Conservation (phyloP, 495 filamentous ascomycete genomes). For the Astrothelium macrocarpum region DNA sequence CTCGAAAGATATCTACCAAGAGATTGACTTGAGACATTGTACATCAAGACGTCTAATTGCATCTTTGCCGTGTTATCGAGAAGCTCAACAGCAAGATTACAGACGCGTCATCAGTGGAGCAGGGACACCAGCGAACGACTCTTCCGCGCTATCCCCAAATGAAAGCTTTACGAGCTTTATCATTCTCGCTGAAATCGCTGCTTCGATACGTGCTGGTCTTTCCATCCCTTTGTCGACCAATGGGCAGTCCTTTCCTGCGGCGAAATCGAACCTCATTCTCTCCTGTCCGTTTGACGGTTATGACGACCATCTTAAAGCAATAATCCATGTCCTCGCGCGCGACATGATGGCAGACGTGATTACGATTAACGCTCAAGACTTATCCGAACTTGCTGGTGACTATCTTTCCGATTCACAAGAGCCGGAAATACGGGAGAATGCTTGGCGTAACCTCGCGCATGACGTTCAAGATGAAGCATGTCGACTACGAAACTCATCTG, state of each 20-base stretch:
- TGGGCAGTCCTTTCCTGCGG: slow-evolving; percentile 35
- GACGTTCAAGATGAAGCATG: slow-evolving; percentile 16
- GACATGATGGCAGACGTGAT: slow-evolving; percentile 65
- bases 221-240: neutral
- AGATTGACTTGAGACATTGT: slow-evolving; percentile 14
- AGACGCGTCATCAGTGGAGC: neutral
- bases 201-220: slow-evolving; percentile 10
- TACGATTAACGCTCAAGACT: slow-evolving; percentile 64
- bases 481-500: slow-evolving; percentile 4
- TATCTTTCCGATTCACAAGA: slow-evolving; percentile 55
- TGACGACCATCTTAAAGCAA: slow-evolving; percentile 45
- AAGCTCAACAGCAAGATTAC: neutral
- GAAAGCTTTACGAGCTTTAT: neutral
- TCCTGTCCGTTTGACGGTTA: slow-evolving; percentile 53
- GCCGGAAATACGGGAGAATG: slow-evolving; percentile 27
- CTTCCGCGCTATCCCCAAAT: slow-evolving; percentile 13
- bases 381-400: slow-evolving; percentile 67
- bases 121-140: slow-evolving; percentile 25
- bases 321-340: slow-evolving; percentile 50
- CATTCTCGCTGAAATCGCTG: slow-evolving; percentile 16
- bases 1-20: neutral
- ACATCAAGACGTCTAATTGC: slow-evolving; percentile 18
- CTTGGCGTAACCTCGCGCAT: slow-evolving; percentile 33
- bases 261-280: slow-evolving; percentile 56
- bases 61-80: slow-evolving; percentile 9